These are phyloP conservation scores for Ambrosia trifida DNA, from an alignment of 129 eudicot genomes.

Conservation along the genomic window DNA sequence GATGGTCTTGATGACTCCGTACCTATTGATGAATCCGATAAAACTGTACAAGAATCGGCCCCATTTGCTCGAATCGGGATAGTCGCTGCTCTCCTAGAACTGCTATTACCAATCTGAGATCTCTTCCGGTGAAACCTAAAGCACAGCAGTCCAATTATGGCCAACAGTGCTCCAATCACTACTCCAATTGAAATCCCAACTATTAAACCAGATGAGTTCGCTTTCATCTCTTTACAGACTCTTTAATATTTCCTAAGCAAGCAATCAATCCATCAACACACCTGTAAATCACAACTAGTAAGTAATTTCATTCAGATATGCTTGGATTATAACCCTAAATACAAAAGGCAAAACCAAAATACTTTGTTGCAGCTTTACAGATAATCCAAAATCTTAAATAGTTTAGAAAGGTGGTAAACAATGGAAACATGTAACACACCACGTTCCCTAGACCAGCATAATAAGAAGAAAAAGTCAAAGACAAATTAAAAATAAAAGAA, in stretches of 20 bases:
- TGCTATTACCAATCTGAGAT: slow-evolving; percentile 79
- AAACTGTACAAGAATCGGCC: slow-evolving; percentile 67
- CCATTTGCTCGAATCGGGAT: slow-evolving; percentile 82
- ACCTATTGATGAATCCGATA: slow-evolving; percentile 83
- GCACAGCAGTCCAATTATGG: slow-evolving; percentile 60
- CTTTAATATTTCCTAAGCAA: slow-evolving; percentile 22
- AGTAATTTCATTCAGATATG: not conserved
- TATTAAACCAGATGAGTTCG: slow-evolving; percentile 59
- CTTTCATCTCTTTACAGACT: slow-evolving; percentile 51
- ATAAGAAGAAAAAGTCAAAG: not conserved
- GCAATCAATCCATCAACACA: slow-evolving; percentile 30
- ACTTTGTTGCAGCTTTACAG: slow-evolving; percentile 2
- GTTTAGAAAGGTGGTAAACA: not conserved
- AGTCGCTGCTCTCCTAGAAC: slow-evolving; percentile 72
- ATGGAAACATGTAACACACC: slow-evolving; percentile 6
- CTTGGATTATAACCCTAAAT: not conserved
- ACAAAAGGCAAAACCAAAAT: not conserved
- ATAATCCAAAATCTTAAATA: slow-evolving; percentile 3
- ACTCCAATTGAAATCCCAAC: slow-evolving; percentile 90
- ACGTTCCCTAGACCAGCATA: not conserved
- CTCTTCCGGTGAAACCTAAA: slow-evolving; percentile 68
- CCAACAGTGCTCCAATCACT: slow-evolving; percentile 77
- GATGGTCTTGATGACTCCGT: slow-evolving; percentile 70
- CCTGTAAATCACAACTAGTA: not conserved
- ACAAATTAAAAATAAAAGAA: not conserved